A percentile compares a stretch with the other conserved stretches of the same genome.
Evolutionary conservation across 2,329 filamentous ascomycete genomes (phyloP).

Genomic region (Chalara sp.): DNA sequence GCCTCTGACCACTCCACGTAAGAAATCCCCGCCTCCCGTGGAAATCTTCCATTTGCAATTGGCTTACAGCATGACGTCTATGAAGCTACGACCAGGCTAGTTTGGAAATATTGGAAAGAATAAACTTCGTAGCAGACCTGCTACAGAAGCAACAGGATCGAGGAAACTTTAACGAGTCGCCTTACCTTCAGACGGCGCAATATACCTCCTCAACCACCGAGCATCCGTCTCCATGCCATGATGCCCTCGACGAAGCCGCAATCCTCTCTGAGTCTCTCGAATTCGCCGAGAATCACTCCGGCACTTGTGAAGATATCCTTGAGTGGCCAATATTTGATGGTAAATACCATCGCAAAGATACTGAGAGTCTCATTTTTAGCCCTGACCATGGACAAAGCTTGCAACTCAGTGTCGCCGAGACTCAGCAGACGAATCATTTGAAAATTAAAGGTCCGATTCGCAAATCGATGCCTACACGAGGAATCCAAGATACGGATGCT

Average conservation of each 20-base stretch:
- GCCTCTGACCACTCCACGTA: neutral
- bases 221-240: neutral
- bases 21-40: neutral
- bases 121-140: neutral
- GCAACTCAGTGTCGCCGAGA: neutral
- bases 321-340: neutral
- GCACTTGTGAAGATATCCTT: neutral
- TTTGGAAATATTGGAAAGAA: neutral
- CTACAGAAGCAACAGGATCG: neutral
- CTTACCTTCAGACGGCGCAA: neutral
- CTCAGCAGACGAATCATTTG: neutral
- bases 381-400: neutral
- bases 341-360: neutral
- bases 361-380: neutral
- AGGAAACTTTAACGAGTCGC: neutral
- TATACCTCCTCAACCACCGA: neutral
- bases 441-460: neutral
- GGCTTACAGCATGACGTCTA: neutral
- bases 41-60: neutral
- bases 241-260: neutral
- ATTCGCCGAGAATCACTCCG: neutral
- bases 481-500: conserved; percentile 22
- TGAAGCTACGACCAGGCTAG: neutral
- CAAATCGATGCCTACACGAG: neutral
- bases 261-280: neutral